These are phyloP conservation scores for Macaranga tanarius DNA, from an alignment of 441 rosid genomes.

Conservation along the genomic window DNA sequence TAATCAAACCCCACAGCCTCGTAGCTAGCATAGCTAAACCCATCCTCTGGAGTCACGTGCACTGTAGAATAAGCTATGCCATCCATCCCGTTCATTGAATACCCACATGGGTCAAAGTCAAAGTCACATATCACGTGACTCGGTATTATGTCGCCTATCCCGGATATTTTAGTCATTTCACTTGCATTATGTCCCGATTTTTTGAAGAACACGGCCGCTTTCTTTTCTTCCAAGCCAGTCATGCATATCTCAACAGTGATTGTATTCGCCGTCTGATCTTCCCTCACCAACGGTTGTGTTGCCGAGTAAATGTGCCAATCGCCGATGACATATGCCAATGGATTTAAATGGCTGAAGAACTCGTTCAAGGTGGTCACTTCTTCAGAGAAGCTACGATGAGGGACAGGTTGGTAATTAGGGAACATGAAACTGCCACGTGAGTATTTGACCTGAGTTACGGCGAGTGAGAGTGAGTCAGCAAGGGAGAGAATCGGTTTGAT, in stretches of 20 bases:
- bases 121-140: conserved; percentile 64
- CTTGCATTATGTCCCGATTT: conserved; percentile 43
- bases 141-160: conserved; percentile 59
- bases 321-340: conserved; percentile 61
- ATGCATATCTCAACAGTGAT: conserved; percentile 73
- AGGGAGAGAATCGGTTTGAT: conserved; percentile 55
- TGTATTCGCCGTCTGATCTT: conserved; percentile 6
- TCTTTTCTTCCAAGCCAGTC: conserved; percentile 68
- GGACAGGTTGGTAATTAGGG: conserved; percentile 73
- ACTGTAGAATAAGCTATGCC: conserved; percentile 73
- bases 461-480: conserved; percentile 52
- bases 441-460: conserved; percentile 51
- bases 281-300: neutral
- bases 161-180: conserved; percentile 45
- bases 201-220: conserved; percentile 53
- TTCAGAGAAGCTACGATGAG: conserved; percentile 69
- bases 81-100: conserved; percentile 87
- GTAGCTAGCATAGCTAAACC: conserved; percentile 84
- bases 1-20: conserved; percentile 56
- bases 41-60: conserved; percentile 92
- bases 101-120: conserved; percentile 88
- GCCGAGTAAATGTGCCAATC: conserved; percentile 74
- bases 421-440: conserved; percentile 79
- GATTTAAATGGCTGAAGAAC: conserved; percentile 40
- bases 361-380: conserved; percentile 52